Evolutionary conservation across 306 rosid species (phyloP).

Genomic region (Vicia sativa): DNA sequence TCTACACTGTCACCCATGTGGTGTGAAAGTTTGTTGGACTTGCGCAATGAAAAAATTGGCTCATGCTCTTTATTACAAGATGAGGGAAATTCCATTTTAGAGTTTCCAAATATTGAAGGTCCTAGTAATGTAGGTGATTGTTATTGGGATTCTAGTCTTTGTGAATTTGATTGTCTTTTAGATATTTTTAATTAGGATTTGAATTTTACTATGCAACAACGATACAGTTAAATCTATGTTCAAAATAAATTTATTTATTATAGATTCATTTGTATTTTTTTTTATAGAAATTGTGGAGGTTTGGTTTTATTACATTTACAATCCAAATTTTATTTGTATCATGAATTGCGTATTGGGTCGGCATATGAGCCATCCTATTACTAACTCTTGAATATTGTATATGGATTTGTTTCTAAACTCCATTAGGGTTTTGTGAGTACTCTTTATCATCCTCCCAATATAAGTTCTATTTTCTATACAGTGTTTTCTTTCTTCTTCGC

Average conservation of each 20-base stretch:
- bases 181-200: not conserved
- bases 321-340: too few species aligned
- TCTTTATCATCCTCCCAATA: too few species aligned
- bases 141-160: not conserved
- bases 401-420: too few species aligned
- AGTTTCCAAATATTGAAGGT: not conserved
- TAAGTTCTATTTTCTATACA: too few species aligned
- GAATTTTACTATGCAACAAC: not conserved
- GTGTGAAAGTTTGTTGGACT: slow-evolving; percentile 10
- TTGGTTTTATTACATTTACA: too few species aligned
- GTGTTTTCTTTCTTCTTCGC: too few species aligned
- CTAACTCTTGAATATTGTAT: too few species aligned
- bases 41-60: not conserved
- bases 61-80: not conserved
- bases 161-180: not conserved
- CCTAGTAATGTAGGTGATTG: not conserved
- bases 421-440: too few species aligned
- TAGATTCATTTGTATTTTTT: not conserved
- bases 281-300: too few species aligned
- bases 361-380: too few species aligned
- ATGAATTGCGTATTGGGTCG: too few species aligned
- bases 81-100: not conserved
- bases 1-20: not conserved
- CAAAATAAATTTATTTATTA: not conserved
- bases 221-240: not conserved